These are phyloP conservation scores for Pseudonitzschia multiseries DNA, from an alignment of 108 stramenopile species.

Conservation along the genomic window DNA sequence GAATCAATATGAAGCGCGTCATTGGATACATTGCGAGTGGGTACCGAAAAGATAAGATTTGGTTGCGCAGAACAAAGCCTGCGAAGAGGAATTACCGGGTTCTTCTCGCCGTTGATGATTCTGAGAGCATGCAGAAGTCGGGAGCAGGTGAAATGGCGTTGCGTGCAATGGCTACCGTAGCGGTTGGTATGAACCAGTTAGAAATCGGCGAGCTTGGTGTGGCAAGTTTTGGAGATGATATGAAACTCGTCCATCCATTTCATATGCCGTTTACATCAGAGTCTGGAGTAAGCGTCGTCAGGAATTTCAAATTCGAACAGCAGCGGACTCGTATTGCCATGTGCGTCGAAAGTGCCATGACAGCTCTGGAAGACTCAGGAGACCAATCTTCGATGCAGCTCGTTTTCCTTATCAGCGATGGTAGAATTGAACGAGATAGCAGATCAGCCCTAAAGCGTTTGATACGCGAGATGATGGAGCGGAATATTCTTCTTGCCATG, in stretches of 20 bases:
- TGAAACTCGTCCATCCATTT: constrained; percentile 90
- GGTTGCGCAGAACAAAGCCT: constrained; percentile 99
- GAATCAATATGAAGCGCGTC: constrained; percentile 99
- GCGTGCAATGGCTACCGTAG: constrained; percentile 86
- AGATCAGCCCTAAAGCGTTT: constrained; percentile 76
- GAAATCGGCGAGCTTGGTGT: constrained; percentile 95
- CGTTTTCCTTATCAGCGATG: constrained; percentile 94
- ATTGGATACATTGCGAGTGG: constrained; percentile 98
- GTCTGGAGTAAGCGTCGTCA: constrained; percentile 76
- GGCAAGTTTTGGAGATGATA: constrained; percentile 90
- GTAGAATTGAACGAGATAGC: constrained; percentile 93
- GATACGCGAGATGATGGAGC: constrained; percentile 89
- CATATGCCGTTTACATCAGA: constrained; percentile 88
- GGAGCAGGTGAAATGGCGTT: constrained; percentile 92
- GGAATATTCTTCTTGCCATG: constrained; percentile 92
- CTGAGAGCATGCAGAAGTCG: constrained; percentile 92
- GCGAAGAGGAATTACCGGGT: constrained; percentile 96
- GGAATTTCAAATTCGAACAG: constrained; percentile 86
- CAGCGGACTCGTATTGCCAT: constrained; percentile 86
- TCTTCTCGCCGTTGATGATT: constrained; percentile 96
- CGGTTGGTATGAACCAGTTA: constrained; percentile 90
- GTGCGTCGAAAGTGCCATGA: constrained; percentile 84
- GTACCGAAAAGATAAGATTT: constrained; percentile 98
- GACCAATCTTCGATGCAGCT: constrained; percentile 81
- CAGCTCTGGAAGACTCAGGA: constrained; percentile 63